Evolutionary conservation across 2,329 filamentous ascomycete species (phyloP).

Genomic region (Pseudogymnoascus sp.): DNA sequence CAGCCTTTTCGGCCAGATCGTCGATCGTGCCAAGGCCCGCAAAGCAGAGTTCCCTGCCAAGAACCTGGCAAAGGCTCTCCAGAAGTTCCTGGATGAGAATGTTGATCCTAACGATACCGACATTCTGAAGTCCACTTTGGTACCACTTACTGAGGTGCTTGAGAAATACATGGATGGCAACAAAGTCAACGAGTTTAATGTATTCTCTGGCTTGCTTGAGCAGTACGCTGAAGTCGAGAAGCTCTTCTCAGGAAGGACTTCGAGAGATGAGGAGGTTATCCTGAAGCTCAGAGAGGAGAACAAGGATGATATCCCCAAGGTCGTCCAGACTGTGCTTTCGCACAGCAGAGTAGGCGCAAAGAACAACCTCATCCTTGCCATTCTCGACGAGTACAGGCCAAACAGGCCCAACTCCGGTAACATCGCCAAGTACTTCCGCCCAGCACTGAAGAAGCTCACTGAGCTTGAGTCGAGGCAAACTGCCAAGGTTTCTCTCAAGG

Average conservation of each 20-base stretch:
- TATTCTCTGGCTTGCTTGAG: constrained; percentile 72
- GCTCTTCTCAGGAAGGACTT: constrained; percentile 76
- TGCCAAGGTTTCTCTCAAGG: constrained; percentile 94
- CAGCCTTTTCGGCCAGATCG: constrained; percentile 68
- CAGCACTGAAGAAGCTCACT: constrained; percentile 73
- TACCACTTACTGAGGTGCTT: constrained; percentile 70
- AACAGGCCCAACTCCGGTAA: constrained; percentile 89
- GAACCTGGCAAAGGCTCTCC: constrained; percentile 71
- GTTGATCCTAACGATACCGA: constrained; percentile 64
- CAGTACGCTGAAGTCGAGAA: constrained; percentile 77
- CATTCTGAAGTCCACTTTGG: constrained; percentile 62
- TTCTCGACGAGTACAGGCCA: constrained; percentile 87
- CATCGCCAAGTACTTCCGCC: constrained; percentile 78
- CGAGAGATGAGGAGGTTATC: constrained; percentile 87
- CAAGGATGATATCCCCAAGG: constrained; percentile 80
- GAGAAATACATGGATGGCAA: constrained; percentile 76
- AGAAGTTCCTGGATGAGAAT: constrained; percentile 84
- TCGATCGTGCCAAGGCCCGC: constrained; percentile 72
- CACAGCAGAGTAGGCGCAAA: constrained; percentile 89
- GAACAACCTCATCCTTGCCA: constrained; percentile 85
- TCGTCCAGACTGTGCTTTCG: constrained; percentile 83
- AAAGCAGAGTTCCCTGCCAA: constrained; percentile 88
- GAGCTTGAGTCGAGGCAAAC: constrained; percentile 78
- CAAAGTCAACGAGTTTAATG: constrained; percentile 79
- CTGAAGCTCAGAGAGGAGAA: constrained; percentile 91